Base-by-base conservation (phyloP, 2,329 filamentous ascomycete genomes). In the Alternaria viburni region DNA sequence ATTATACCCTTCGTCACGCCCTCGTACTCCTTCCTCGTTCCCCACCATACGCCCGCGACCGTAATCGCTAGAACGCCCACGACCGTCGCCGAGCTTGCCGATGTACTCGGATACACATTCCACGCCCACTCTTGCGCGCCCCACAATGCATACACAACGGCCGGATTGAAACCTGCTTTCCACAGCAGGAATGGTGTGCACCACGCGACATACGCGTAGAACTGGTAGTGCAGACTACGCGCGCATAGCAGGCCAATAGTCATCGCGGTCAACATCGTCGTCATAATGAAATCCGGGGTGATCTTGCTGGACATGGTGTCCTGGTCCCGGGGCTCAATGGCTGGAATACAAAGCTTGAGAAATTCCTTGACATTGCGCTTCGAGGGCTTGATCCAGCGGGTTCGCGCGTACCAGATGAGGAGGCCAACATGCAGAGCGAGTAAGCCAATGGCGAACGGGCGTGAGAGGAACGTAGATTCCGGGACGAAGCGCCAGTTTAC, bases 401-500 rank as follows among this genome's bases (percentile, higher is more conserved):
- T 88, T 30, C 83, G 76, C 54, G 89, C 81, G 77, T 97, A 97
- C 36, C 87, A 77, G 25, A 84, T 71, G 23, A 97, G 85, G n/a
- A 93, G 83, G 9, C 83, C 78, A 25, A 84, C 83, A 77, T 97
- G 93, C 59, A 88, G 75, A 2, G 80, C 84, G 25, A 97, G 84
- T 54, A 97, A 85, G 13, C 82, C 79, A 17, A 90, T 71, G 25
- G 93, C 88, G 76, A 97, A 96, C 2, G 82, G 77, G 63, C 83
- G 87, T 69, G 89, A 91, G 50, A 96, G 86, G 73, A 99, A 99
- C 0, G 83, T 80, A 7, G 91, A 87, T 80, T 97, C 93, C 15
- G 91, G 90, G n/a, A 97, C 82, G 78, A 98, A 98, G 57, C 94
- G 89, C 96, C 96, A 99, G 80, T 99, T 99, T 70, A 99, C 96